Conservation (phyloP, 495 filamentous ascomycete species). For the Aspergillus bertholletiae region DNA sequence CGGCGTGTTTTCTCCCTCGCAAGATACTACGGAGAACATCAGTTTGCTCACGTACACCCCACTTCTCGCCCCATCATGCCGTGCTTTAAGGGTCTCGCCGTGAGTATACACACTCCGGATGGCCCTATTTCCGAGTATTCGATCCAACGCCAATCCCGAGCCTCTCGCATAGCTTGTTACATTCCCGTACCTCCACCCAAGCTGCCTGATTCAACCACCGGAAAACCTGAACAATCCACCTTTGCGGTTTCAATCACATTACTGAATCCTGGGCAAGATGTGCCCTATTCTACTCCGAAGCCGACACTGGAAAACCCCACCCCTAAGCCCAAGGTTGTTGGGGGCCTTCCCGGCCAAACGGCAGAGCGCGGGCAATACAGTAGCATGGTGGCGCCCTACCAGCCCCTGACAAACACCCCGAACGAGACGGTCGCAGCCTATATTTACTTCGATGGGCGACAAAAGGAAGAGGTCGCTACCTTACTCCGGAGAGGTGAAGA, state of each 20-base stretch:
- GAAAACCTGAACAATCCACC: slow-evolving; percentile 83
- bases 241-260: slow-evolving; percentile 97
- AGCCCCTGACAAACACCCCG: slow-evolving; percentile 78
- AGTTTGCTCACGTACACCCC: not conserved
- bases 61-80: slow-evolving; percentile 59
- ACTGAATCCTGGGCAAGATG: slow-evolving; percentile 78
- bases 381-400: slow-evolving; percentile 72
- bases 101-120: slow-evolving; percentile 90
- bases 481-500: slow-evolving; percentile 89
- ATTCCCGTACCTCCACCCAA: slow-evolving; percentile 91
- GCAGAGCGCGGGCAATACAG: slow-evolving; percentile 52
- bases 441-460: slow-evolving; percentile 95
- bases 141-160: slow-evolving; percentile 86
- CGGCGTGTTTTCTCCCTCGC: not conserved
- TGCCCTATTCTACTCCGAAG: slow-evolving; percentile 86
- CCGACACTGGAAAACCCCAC: slow-evolving; percentile 65
- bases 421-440: slow-evolving; percentile 98
- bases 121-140: slow-evolving; percentile 89
- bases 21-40: not conserved
- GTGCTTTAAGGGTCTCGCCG: slow-evolving; percentile 96
- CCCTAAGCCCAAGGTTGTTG: slow-evolving; percentile 76
- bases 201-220: slow-evolving; percentile 58
- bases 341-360: slow-evolving; percentile 58
- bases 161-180: slow-evolving; percentile 91
- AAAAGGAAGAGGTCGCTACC: slow-evolving; percentile 96